Evolutionary conservation across 2,329 filamentous ascomycete genomes (phyloP).

Genomic region (Parasarocladium wereldwijsianum): DNA sequence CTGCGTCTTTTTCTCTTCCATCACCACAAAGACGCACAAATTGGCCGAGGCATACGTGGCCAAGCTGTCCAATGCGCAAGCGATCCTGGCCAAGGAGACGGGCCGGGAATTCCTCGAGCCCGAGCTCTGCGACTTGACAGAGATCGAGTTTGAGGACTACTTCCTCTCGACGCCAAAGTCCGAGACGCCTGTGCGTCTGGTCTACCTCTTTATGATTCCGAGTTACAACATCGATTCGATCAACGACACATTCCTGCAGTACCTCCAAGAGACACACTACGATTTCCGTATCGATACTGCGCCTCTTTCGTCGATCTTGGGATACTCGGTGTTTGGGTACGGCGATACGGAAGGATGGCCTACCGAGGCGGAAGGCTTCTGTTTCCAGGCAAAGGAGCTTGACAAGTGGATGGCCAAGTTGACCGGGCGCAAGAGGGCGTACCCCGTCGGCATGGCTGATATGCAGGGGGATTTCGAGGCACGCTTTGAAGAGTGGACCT

Average conservation of each 20-base stretch:
- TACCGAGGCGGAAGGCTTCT: conserved; percentile 79
- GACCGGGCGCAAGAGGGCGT: conserved; percentile 73
- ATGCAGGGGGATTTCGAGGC: conserved; percentile 57
- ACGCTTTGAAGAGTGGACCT: conserved; percentile 62
- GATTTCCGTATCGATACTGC: conserved; percentile 93
- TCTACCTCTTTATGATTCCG: conserved; percentile 77
- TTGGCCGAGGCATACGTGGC: conserved; percentile 51
- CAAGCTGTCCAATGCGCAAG: conserved; percentile 35
- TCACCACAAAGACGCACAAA: conserved; percentile 71
- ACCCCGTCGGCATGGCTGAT: conserved; percentile 78
- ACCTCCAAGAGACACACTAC: conserved; percentile 83
- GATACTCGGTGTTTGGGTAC: conserved; percentile 89
- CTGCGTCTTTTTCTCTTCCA: conserved; percentile 76
- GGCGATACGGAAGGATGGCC: conserved; percentile 89
- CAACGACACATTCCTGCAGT: conserved; percentile 73
- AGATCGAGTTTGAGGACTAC: conserved; percentile 86
- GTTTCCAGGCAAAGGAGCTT: conserved; percentile 77
- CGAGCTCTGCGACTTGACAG: conserved; percentile 61
- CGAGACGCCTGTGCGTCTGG: conserved; percentile 30
- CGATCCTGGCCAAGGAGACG: conserved; percentile 26
- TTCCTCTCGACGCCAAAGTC: conserved; percentile 65
- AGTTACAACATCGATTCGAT: conserved; percentile 94
- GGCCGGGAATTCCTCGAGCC: conserved; percentile 35
- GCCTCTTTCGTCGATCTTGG: conserved; percentile 59
- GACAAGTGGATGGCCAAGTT: conserved; percentile 98